A percentile compares a stretch with the other conserved stretches of the same genome.
phyloP scores from a whole-genome alignment of 2,329 filamentous ascomycete species.

The Fusarium mundagurra region DNA sequence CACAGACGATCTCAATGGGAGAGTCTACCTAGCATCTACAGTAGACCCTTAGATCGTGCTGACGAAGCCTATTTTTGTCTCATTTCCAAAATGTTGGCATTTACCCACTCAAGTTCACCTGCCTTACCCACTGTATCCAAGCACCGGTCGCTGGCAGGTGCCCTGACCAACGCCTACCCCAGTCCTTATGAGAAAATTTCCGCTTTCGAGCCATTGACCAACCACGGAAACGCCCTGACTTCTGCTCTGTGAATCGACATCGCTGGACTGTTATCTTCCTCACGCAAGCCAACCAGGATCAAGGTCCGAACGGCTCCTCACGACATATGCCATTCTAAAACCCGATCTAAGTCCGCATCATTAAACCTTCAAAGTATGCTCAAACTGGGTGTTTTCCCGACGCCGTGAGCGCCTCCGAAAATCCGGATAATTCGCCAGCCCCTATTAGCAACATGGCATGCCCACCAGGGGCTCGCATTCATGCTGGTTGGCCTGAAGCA shows the following conservation, averaged over 20 bases:
- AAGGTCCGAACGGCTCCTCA: constrained; percentile 29
- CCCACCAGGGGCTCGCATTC: constrained; percentile 20
- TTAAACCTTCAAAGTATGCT: background rate
- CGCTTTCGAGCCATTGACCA: constrained; percentile 31
- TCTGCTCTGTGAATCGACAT: constrained; percentile 13
- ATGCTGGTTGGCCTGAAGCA: constrained; percentile 9
- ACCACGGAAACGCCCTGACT: constrained; percentile 6
- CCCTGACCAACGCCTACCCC: constrained; percentile 25
- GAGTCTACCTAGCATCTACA: background rate
- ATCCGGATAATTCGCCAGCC: constrained; percentile 20
- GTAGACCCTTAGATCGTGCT: background rate
- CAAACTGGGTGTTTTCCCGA: constrained; percentile 7
- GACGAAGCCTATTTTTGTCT: constrained; percentile 1
- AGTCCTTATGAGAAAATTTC: constrained; percentile 31
- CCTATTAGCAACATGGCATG: constrained; percentile 8
- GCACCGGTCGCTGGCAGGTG: constrained; percentile 24
- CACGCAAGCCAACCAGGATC: constrained; percentile 32
- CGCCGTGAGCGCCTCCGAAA: constrained; percentile 15
- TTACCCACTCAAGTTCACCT: constrained; percentile 13
- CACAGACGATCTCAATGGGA: background rate
- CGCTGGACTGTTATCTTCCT: background rate
- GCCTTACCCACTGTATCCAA: constrained; percentile 25
- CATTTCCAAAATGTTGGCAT: background rate
- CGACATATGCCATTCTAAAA: constrained; percentile 30
- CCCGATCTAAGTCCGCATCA: constrained; percentile 31